Evolutionary conservation across 441 rosid genomes (phyloP), one percentile per base, ranked within the genome.

Genomic region (Francoa sonchifolia): DNA sequence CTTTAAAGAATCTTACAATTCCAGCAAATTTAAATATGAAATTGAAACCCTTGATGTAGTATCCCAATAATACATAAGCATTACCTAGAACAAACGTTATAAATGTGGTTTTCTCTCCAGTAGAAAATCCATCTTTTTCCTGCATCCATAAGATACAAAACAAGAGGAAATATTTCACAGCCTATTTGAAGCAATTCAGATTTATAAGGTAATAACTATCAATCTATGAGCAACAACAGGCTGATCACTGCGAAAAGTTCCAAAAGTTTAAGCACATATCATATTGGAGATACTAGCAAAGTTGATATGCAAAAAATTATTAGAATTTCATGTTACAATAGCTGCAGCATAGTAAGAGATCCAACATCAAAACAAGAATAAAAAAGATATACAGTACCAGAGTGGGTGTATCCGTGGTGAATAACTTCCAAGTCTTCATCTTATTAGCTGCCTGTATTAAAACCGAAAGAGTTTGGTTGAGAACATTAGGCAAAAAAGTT

Each of bases 1-100:
- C 33, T 30, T 30, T 10, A 10, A 1, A 3, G 33, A 30, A 26
- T 31, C 29, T 27, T 32, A n/a, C 4, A 40, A 30, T 30, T 22
- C 19, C 23, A 8, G 32, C 2, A 8, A 28, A 16, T 37, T 28
- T 8, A 33, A 49, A 35, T 19, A 14, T 27, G 26, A 25, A 29
- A 4, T 0, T 23, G n/a, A 25, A 19, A 33, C 14, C 10, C 43
- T 25, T 32, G 14, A 19, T 25, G 13, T 0, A 10, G 33, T 11
- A 15, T 3, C 2, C 36, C 28, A 33, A 35, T 26, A 36, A 44
- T 11, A 10, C 19, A 20, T 19, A 32, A 32, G 21, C 11, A 32
- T 67, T 47, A 82, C 98, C 98, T 32, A 90, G 51, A 33, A 90
- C 96, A 56, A 90, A 90, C 42, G 84, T 73, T 41, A 85, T 77